These are phyloP conservation scores for Amauroascus niger DNA, from an alignment of 2,329 filamentous ascomycete genomes.

Conservation along the genomic window DNA sequence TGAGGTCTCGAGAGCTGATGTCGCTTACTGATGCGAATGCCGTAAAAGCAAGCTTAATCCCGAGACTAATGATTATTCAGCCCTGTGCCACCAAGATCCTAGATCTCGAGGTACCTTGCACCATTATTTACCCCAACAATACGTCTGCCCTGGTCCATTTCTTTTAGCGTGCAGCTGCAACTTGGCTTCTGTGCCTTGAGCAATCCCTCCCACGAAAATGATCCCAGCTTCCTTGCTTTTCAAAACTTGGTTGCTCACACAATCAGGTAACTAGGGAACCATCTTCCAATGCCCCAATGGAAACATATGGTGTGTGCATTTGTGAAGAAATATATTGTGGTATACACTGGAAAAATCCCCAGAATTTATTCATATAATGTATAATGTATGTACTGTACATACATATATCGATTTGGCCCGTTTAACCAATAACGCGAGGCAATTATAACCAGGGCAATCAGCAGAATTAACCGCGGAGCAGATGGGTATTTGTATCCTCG, in stretches of 20 bases:
- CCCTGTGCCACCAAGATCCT: no score
- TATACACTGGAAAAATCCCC: neutral
- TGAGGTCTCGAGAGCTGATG: slow-evolving; percentile 3
- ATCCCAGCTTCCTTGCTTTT: no score
- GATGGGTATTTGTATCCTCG: neutral
- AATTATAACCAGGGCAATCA: neutral
- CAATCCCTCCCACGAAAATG: neutral
- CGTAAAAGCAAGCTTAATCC: slow-evolving; percentile 8
- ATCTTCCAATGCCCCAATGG: neutral
- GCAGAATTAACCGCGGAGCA: neutral
- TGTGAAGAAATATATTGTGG: neutral
- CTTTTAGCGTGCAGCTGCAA: no score
- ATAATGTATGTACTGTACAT: neutral
- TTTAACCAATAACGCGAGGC: neutral
- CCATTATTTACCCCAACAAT: no score
- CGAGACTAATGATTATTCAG: slow-evolving; percentile 7
- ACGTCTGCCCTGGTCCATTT: no score
- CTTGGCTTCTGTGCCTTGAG: no score
- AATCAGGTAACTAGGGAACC: no score
- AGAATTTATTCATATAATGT: no score
- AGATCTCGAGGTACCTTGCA: no score
- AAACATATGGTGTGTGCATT: neutral
- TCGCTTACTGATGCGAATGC: slow-evolving; percentile 10
- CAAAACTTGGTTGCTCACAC: neutral
- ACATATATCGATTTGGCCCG: neutral